phyloP scores from a whole-genome alignment of 2,329 filamentous ascomycete genomes.

The Neofusicoccum sp. region DNA sequence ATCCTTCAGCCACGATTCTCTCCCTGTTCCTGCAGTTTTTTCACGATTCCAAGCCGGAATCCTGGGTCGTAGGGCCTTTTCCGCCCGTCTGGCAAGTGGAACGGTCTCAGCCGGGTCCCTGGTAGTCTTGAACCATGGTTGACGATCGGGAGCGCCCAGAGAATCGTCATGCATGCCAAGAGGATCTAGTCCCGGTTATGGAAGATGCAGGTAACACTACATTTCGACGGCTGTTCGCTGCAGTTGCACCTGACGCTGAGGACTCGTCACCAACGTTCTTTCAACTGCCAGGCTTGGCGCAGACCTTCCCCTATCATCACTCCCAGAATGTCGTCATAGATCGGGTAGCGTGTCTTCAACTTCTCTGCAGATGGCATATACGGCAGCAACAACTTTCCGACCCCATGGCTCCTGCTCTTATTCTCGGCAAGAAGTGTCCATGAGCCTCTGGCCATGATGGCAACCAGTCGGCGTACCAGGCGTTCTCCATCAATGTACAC shows the following conservation, averaged over 20 bases:
- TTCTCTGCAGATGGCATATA: too few relatives aligned
- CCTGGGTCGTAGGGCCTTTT: not conserved
- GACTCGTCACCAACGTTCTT: conserved; percentile 6
- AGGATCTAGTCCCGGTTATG: not conserved
- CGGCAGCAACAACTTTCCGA: too few relatives aligned
- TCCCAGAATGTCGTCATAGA: not conserved
- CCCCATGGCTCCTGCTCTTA: too few relatives aligned
- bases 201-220: not conserved
- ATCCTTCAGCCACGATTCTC: not conserved
- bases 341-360: not conserved
- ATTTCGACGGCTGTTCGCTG: not conserved
- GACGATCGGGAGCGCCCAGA: not conserved
- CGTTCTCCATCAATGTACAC: not conserved
- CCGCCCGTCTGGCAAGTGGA: conserved; percentile 2
- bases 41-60: not conserved
- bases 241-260: not conserved
- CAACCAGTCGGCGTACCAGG: not conserved
- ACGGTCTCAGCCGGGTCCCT: conserved; percentile 14
- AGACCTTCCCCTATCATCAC: not conserved
- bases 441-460: not conserved
- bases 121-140: conserved; percentile 1
- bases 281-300: not conserved
- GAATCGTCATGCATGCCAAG: conserved; percentile 12
- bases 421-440: too few relatives aligned
- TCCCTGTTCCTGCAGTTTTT: conserved; percentile 19